Evolutionary conservation across 495 filamentous ascomycete genomes (phyloP).

Genomic region (Cercophora sp.): DNA sequence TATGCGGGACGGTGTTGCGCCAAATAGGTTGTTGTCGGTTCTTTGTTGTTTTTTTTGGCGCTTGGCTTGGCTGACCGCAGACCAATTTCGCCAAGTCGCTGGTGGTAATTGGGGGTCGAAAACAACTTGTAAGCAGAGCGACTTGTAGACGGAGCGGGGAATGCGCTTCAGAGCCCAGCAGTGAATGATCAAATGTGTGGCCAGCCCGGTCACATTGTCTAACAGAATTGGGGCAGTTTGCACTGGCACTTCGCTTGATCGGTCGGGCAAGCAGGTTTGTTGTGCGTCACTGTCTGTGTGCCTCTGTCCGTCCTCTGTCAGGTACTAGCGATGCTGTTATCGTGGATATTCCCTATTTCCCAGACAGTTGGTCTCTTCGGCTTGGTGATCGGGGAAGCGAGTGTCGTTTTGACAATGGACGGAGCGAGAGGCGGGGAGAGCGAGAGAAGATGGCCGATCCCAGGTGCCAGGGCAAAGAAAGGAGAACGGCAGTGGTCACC

Average conservation of each 20-base stretch:
- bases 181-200: too few species aligned
- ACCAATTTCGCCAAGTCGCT: neutral
- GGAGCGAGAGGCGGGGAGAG: neutral
- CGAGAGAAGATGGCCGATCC: neutral
- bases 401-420: neutral
- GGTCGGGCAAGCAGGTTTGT: slow-evolving; percentile 2
- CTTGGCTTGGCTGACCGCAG: neutral
- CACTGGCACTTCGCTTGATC: neutral
- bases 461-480: neutral
- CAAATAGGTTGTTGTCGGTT: neutral
- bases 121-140: too few species aligned
- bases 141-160: too few species aligned
- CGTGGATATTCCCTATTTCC: too few species aligned
- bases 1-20: too few species aligned
- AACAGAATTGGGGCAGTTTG: neutral
- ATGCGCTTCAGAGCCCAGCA: too few species aligned
- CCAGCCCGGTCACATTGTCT: slow-evolving; percentile 2
- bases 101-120: too few species aligned
- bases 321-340: too few species aligned
- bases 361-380: too few species aligned
- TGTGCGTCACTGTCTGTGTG: neutral
- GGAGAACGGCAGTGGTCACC: neutral
- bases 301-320: too few species aligned
- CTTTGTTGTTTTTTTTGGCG: neutral
- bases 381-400: neutral